Conservation (phyloP, 805 yeast species). For the Metschnikowia cubensis region DNA sequence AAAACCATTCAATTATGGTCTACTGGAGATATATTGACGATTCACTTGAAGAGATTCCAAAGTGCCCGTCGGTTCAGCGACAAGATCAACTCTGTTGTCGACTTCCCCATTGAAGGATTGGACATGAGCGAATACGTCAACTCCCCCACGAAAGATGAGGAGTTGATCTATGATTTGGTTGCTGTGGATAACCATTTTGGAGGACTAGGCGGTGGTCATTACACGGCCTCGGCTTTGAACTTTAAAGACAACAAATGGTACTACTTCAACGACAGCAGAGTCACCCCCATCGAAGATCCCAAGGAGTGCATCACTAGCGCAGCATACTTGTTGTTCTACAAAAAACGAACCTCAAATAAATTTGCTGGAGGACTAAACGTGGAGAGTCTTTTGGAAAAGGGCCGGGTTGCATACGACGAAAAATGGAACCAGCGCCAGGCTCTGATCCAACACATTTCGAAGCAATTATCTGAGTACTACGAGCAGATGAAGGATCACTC, state of each 20-base stretch:
- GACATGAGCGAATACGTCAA: slow-evolving; percentile 63
- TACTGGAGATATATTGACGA: slow-evolving; percentile 85
- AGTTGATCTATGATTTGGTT: slow-evolving; percentile 69
- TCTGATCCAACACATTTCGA: slow-evolving; percentile 11
- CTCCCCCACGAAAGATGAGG: slow-evolving; percentile 19
- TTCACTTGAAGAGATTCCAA: slow-evolving; percentile 88
- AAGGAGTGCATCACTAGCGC: slow-evolving; percentile 63
- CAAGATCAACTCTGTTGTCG: slow-evolving; percentile 79
- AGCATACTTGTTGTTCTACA: slow-evolving; percentile 83
- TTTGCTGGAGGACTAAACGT: slow-evolving; percentile 15
- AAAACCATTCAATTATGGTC: slow-evolving; percentile 90
- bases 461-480: slow-evolving; percentile 15
- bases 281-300: slow-evolving; percentile 53
- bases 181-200: slow-evolving; percentile 97
- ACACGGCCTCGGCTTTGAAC: slow-evolving; percentile 85
- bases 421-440: slow-evolving; percentile 41
- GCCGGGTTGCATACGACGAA: slow-evolving; percentile 43
- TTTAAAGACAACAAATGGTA: slow-evolving; percentile 79
- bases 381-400: slow-evolving; percentile 31
- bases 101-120: slow-evolving; percentile 80
- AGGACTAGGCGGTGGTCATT: slow-evolving; percentile 96
- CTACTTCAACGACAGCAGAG: slow-evolving; percentile 83
- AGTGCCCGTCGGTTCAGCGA: slow-evolving; percentile 82
- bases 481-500: slow-evolving; percentile 14
- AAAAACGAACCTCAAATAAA: slow-evolving; percentile 43